Percentiles rank a stretch among this genome's conserved stretches.
Evolutionary conservation across 1,284 basidiomycete species (phyloP).

Genomic region (Cystobasidium pallidum): DNA sequence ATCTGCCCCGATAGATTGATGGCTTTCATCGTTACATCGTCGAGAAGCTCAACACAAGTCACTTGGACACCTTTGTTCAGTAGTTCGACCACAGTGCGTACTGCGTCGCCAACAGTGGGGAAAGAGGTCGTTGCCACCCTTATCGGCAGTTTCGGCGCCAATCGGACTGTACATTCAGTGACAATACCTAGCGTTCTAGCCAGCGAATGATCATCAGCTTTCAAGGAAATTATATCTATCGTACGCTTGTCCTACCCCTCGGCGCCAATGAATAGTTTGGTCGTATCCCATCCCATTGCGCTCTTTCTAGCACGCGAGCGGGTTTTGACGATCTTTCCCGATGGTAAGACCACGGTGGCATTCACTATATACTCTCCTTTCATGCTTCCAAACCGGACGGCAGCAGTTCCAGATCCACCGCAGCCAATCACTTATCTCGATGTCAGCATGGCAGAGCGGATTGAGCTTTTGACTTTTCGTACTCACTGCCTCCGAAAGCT

Average conservation of each 20-base stretch:
- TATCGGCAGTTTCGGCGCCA: slow-evolving; percentile 79
- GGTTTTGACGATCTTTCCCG: slow-evolving; percentile 90
- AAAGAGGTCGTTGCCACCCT: slow-evolving; percentile 62
- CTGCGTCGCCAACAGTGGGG: slow-evolving; percentile 61
- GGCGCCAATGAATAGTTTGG: slow-evolving; percentile 89
- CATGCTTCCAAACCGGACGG: slow-evolving; percentile 67
- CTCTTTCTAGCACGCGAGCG: slow-evolving; percentile 65
- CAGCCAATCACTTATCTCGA: slow-evolving; percentile 34
- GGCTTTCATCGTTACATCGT: slow-evolving; percentile 60
- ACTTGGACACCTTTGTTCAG: slow-evolving; percentile 56
- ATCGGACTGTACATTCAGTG: slow-evolving; percentile 67
- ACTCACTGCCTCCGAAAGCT: slow-evolving; percentile 83
- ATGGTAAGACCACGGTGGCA: slow-evolving; percentile 80
- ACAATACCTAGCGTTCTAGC: slow-evolving; percentile 45
- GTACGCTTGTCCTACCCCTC: slow-evolving; percentile 72
- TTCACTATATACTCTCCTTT: slow-evolving; percentile 41
- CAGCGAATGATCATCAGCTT: background rate
- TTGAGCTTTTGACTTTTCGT: slow-evolving; percentile 62
- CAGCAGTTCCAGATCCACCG: slow-evolving; percentile 48
- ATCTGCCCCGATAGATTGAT: slow-evolving; percentile 69
- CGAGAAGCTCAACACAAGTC: slow-evolving; percentile 74
- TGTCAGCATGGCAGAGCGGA: slow-evolving; percentile 44
- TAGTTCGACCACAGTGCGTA: slow-evolving; percentile 72
- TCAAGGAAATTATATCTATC: background rate
- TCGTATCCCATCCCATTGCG: slow-evolving; percentile 50